These are phyloP conservation scores for Danielia reshetovae DNA, from an alignment of 805 yeast species.

Conservation along the genomic window DNA sequence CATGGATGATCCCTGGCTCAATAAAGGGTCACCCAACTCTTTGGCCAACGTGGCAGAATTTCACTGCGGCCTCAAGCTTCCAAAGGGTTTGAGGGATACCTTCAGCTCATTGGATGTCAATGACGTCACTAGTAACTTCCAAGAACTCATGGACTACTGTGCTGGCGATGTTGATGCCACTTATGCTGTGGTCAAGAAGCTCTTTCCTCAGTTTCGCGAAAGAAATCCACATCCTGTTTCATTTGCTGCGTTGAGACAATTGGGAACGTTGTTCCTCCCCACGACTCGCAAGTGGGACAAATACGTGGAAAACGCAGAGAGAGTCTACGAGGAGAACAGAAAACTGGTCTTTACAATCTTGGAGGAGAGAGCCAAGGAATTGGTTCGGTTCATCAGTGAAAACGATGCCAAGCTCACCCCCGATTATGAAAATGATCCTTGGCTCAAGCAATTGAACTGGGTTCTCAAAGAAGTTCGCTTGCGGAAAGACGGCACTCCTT, in stretches of 20 bases:
- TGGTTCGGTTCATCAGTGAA: constrained; percentile 43
- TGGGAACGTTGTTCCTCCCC: constrained; percentile 76
- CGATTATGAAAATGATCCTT: constrained; percentile 62
- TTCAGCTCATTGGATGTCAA: constrained; percentile 55
- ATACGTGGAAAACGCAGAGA: constrained; percentile 69
- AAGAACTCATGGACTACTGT: constrained; percentile 70
- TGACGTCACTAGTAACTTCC: constrained; percentile 54
- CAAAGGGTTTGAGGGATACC: constrained; percentile 63
- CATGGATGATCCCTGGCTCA: constrained; percentile 81
- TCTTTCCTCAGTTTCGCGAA: constrained; percentile 63
- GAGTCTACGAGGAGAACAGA: constrained; percentile 56
- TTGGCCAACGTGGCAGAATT: constrained; percentile 73
- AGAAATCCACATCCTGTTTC: constrained; percentile 93
- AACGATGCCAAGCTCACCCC: constrained; percentile 22
- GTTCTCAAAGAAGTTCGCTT: constrained; percentile 52
- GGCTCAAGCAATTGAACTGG: constrained; percentile 94
- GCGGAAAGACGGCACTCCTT: constrained; percentile 66
- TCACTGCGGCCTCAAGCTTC: constrained; percentile 66
- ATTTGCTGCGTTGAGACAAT: constrained; percentile 75
- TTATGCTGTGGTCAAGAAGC: constrained; percentile 58
- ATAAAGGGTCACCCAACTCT: constrained; percentile 71
- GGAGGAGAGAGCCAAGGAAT: constrained; percentile 54
- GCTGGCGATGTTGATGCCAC: constrained; percentile 81
- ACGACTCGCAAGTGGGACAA: constrained; percentile 69
- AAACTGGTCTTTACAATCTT: constrained; percentile 56